Evolutionary conservation across 2,329 filamentous ascomycete species (phyloP).

Genomic region (Pseudohalonectria lignicola): DNA sequence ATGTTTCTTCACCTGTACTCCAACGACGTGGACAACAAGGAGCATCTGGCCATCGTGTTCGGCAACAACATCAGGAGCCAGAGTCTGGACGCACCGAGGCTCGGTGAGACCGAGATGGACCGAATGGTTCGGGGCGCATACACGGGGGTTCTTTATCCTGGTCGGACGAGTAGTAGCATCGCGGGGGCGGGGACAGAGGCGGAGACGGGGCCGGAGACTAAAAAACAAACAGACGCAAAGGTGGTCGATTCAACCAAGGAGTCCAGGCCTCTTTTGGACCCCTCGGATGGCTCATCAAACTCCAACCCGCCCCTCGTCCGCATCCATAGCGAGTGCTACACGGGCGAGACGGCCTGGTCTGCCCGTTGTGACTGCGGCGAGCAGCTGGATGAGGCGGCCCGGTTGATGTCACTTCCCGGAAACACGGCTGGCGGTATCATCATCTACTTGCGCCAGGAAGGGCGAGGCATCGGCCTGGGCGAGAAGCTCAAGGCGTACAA

Average conservation of each 20-base stretch:
- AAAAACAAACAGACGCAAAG: too few relatives aligned
- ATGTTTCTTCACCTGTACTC: conserved; percentile 96
- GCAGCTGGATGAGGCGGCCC: conserved; percentile 90
- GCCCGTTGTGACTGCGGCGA: conserved; percentile 96
- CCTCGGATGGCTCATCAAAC: background rate
- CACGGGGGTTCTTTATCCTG: conserved; percentile 75
- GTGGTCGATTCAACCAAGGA: too few relatives aligned
- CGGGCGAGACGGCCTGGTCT: conserved; percentile 96
- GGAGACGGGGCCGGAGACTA: conserved; percentile 4
- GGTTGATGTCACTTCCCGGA: conserved; percentile 69
- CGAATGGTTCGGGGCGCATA: conserved; percentile 94
- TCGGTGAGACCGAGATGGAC: conserved; percentile 76
- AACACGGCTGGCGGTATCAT: conserved; percentile 68
- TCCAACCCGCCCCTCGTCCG: conserved; percentile 66
- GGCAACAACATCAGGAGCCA: conserved; percentile 70
- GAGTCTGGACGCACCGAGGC: conserved; percentile 58
- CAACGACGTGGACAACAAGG: conserved; percentile 88
- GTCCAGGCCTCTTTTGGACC: conserved; percentile 10
- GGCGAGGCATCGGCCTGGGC: conserved; percentile 84
- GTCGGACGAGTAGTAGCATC: conserved; percentile 64
- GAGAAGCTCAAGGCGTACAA: conserved; percentile 99
- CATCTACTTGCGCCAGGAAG: conserved; percentile 91
- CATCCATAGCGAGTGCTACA: conserved; percentile 98
- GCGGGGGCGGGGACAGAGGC: conserved; percentile 1
- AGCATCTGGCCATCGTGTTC: conserved; percentile 95